A percentile compares a stretch with the other conserved stretches of the same genome.
Evolutionary conservation across 1,139 yeast species (phyloP).

Genomic region (Hansenula lynferdii): DNA sequence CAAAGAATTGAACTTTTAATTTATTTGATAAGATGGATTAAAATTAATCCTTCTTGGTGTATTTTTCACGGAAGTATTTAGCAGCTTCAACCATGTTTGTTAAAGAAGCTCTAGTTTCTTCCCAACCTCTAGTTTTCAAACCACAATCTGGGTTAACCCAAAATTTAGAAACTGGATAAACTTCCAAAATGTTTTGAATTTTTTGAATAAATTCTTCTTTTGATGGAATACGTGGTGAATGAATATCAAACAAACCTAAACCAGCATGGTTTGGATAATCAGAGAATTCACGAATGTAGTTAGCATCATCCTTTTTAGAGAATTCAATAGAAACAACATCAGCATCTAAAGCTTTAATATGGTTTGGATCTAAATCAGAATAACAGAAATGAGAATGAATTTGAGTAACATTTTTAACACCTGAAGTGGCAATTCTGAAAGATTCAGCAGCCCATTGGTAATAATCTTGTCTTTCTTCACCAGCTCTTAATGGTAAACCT

Average conservation of each 20-base stretch:
- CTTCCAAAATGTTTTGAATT: conserved; percentile 91
- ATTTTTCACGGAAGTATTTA: conserved; percentile 81
- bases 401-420: conserved; percentile 93
- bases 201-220: conserved; percentile 92
- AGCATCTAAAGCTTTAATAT: conserved; percentile 98
- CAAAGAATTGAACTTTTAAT: conserved; percentile 1
- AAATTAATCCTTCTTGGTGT: conserved; percentile 25
- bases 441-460: conserved; percentile 99
- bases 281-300: conserved; percentile 95
- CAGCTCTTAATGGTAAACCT: conserved; percentile 99
- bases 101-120: conserved; percentile 81
- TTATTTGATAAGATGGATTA: background rate
- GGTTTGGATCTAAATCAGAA: conserved; percentile 99
- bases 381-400: conserved; percentile 99
- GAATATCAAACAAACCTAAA: conserved; percentile 97
- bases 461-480: conserved; percentile 94
- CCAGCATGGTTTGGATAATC: conserved; percentile 99
- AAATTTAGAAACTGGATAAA: conserved; percentile 95
- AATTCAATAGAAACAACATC: conserved; percentile 99
- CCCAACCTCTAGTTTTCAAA: conserved; percentile 97
- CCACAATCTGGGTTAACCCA: conserved; percentile 99
- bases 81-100: conserved; percentile 99
- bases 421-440: conserved; percentile 99
- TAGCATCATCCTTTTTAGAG: conserved; percentile 99
- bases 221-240: conserved; percentile 99